Conservation (phyloP, 768 basidiomycete genomes). For the Suillus paluster region DNA sequence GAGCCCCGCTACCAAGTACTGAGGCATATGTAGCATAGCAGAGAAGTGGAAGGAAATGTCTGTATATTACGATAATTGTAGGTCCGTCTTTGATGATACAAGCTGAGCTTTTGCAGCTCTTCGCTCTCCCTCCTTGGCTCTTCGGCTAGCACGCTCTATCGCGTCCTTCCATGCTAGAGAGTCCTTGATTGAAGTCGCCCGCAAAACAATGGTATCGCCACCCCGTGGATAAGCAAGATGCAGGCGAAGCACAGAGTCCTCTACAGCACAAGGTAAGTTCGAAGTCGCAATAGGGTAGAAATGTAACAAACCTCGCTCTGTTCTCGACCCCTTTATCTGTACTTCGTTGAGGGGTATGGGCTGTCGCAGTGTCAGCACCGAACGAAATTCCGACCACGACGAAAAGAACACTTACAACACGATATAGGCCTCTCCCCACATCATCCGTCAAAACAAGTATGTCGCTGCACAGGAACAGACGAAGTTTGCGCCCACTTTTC, state of each 20-base stretch:
- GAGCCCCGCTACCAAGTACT: no score
- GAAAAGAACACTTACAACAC: slow-evolving; percentile 62
- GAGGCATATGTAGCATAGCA: no score
- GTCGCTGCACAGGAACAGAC: slow-evolving; percentile 85
- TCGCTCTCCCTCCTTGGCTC: slow-evolving; percentile 14
- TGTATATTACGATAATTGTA: not conserved
- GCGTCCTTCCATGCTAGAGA: slow-evolving; percentile 57
- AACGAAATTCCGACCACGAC: not conserved
- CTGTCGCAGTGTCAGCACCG: slow-evolving; percentile 37
- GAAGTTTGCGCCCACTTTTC: slow-evolving; percentile 80
- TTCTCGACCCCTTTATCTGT: slow-evolving; percentile 56
- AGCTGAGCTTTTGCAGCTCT: not conserved
- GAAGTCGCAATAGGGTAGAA: not conserved
- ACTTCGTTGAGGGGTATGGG: slow-evolving; percentile 73
- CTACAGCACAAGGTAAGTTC: slow-evolving; percentile 37
- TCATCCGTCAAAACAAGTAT: slow-evolving; percentile 86
- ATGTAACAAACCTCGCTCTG: slow-evolving; percentile 48
- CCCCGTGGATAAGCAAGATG: slow-evolving; percentile 71
- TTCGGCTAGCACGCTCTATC: slow-evolving; percentile 32
- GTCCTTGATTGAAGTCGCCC: slow-evolving; percentile 60
- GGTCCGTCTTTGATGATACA: not conserved
- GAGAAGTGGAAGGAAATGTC: not conserved
- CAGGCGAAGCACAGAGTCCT: slow-evolving; percentile 69
- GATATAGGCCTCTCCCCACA: slow-evolving; percentile 68
- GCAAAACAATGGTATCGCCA: slow-evolving; percentile 68